Evolutionary conservation across 2,329 filamentous ascomycete species (phyloP).

Genomic region (Fusarium succisae): DNA sequence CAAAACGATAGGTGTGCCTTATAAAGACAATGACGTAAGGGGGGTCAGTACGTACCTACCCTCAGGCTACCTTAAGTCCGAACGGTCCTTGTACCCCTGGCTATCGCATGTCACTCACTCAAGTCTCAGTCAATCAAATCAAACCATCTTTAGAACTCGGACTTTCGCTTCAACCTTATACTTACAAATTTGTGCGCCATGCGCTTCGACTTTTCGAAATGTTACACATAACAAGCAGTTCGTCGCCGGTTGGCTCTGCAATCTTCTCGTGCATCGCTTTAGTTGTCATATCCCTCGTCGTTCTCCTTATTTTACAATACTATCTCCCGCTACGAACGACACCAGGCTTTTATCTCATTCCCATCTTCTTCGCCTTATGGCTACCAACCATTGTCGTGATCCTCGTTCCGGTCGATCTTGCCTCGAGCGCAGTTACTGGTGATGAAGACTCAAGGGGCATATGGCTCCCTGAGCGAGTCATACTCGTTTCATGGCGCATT

Average conservation of each 20-base stretch:
- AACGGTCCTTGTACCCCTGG: slow-evolving; percentile 41
- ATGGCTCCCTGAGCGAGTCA: slow-evolving; percentile 81
- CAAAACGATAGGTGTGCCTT: not conserved
- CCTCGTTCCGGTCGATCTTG: slow-evolving; percentile 94
- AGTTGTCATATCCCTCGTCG: slow-evolving; percentile 76
- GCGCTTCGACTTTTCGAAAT: slow-evolving; percentile 51
- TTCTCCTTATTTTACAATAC: slow-evolving; percentile 85
- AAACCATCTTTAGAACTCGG: not conserved
- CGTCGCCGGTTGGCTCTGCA: slow-evolving; percentile 78
- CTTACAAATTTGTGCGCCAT: slow-evolving; percentile 43
- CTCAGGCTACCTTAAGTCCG: slow-evolving; percentile 4
- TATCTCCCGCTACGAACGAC: slow-evolving; percentile 92
- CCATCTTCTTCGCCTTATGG: slow-evolving; percentile 95
- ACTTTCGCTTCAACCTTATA: slow-evolving; percentile 30
- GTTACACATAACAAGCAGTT: slow-evolving; percentile 60
- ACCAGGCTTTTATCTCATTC: slow-evolving; percentile 87
- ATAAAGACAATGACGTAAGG: slow-evolving; percentile 36
- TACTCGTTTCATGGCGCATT: slow-evolving; percentile 92
- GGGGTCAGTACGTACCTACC: slow-evolving; percentile 22
- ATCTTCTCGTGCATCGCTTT: slow-evolving; percentile 80
- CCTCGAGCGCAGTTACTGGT: slow-evolving; percentile 80
- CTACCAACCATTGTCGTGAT: slow-evolving; percentile 91
- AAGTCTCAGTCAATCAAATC: slow-evolving; percentile 16
- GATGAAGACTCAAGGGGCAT: slow-evolving; percentile 79
- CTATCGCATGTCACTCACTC: slow-evolving; percentile 23